Percentiles rank a stretch among this genome's conserved stretches.
Evolutionary conservation across 202 grass and related monocot genomes (phyloP).

Genomic region (Miscanthus sacchariflorus): DNA sequence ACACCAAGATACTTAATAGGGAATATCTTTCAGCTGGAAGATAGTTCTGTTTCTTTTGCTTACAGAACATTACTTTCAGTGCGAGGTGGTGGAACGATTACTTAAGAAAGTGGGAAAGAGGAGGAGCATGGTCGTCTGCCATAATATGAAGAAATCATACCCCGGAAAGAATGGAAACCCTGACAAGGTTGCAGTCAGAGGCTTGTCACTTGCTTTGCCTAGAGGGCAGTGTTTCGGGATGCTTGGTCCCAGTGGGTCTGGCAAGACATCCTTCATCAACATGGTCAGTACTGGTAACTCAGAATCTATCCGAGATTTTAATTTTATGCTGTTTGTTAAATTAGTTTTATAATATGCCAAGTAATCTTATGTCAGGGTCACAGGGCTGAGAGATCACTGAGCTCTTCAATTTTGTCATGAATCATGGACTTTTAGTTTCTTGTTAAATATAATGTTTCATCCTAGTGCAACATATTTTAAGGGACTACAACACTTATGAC

Average conservation of each 20-base stretch:
- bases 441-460: no score
- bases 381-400: no score
- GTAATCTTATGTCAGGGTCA: no score
- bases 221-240: constrained; percentile 94
- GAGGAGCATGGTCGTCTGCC: constrained; percentile 64
- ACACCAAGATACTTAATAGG: no score
- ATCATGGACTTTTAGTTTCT: not conserved
- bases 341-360: no score
- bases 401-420: no score
- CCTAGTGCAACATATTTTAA: no score
- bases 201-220: constrained; percentile 76
- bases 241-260: constrained; percentile 92
- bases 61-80: constrained; percentile 51
- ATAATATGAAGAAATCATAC: constrained; percentile 85
- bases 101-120: constrained; percentile 47
- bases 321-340: no score
- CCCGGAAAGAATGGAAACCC: constrained; percentile 76
- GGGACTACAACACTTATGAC: no score
- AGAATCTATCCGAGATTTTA: no score
- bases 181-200: constrained; percentile 75
- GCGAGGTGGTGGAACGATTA: constrained; percentile 64
- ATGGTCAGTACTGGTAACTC: constrained; percentile 57
- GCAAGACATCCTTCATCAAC: constrained; percentile 91
- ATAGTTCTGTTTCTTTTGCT: no score
- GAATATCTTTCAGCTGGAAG: no score